Base-by-base conservation (phyloP, 768 basidiomycete genomes). In the Tricholoma flavovirens region DNA sequence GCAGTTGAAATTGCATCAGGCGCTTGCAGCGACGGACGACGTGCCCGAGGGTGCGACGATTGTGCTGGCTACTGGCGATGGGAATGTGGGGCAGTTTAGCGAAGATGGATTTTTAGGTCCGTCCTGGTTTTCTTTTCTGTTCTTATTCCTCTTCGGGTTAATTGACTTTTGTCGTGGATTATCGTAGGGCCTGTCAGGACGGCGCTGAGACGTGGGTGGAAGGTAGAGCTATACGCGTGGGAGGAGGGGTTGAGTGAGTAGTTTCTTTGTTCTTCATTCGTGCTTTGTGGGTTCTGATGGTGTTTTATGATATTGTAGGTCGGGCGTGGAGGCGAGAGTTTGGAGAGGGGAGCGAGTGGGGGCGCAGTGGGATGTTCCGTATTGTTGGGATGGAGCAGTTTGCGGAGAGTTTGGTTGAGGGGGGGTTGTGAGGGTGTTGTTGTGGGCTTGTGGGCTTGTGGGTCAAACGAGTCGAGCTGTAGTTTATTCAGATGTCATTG, bases 201-300 rank as follows among this genome's bases (percentile, higher is more conserved):
- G 11, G 95, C 95, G 4, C 73, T 98, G 62, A 87, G 84, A 71
- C 82, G 87, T 48, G 95, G 95, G 2, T 98, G 95, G 95, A 80
- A 78, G 55, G 93, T 98, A n/a, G 95, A 98, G 72, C 66, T 98
- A 64, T 94, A 93, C 71, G 89, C 90, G 0, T 98, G 93, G 87
- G 87, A 90, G 65, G 84, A 86, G 48, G 88, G 90, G 1, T 68
- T 92, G 57, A 93, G 91, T 77, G 55, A 69, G 74, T 69, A 14
- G 35, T 45, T 24, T 57, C 8, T n/a, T n/a, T n/a, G n/a, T n/a
- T n/a, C n/a, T 45, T 55, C 36, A 36, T 35, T 52, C 6, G 24
- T 40, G 29, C 11, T 8, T 49, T 21, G 14, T 53, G 30, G 29
- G 29, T 30, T 49, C 24, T 21, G 51, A 17, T 49, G 15, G 40